phyloP scores from a whole-genome alignment of 768 basidiomycete genomes.

The Chalciporus pseudorubinellus region DNA sequence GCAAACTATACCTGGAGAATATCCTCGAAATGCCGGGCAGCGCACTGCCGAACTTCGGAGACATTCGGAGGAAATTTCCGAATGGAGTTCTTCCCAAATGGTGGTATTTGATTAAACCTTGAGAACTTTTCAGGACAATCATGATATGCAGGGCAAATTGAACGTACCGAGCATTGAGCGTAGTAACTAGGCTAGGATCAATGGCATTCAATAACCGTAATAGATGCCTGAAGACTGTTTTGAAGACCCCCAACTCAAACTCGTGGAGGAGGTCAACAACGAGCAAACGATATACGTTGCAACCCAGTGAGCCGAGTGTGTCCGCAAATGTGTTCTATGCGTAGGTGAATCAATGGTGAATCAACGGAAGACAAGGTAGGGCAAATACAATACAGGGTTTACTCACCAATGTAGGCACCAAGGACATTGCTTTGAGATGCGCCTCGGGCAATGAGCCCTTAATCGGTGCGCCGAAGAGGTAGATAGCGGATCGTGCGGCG shows the following conservation, averaged over 20 bases:
- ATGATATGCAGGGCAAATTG: too few species aligned
- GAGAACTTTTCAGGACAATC: not conserved
- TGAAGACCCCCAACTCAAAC: constrained; percentile 41
- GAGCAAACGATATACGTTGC: constrained; percentile 28
- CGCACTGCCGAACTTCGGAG: constrained; percentile 35
- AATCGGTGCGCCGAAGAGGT: constrained; percentile 10
- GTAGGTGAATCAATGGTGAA: not conserved
- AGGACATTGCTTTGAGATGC: constrained; percentile 7
- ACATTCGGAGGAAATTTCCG: constrained; percentile 34
- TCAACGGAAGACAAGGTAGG: too few species aligned
- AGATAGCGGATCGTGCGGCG: constrained; percentile 5
- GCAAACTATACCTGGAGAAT: constrained; percentile 37
- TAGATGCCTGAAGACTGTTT: constrained; percentile 36
- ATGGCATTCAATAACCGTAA: constrained; percentile 29
- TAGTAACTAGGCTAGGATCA: constrained; percentile 9
- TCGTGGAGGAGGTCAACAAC: constrained; percentile 41
- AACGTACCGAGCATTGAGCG: too few species aligned
- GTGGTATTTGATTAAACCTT: constrained; percentile 16
- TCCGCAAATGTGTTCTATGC: constrained; percentile 36
- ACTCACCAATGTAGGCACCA: constrained; percentile 14
- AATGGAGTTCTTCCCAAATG: constrained; percentile 33
- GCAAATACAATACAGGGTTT: not conserved
- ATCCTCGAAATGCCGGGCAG: constrained; percentile 43
- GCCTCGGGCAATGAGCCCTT: constrained; percentile 10
- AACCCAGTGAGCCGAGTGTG: constrained; percentile 13